A percentile compares a stretch with the other conserved stretches of the same genome.
phyloP scores from a whole-genome alignment of 129 eudicot species.

The Ambrosia trifida region DNA sequence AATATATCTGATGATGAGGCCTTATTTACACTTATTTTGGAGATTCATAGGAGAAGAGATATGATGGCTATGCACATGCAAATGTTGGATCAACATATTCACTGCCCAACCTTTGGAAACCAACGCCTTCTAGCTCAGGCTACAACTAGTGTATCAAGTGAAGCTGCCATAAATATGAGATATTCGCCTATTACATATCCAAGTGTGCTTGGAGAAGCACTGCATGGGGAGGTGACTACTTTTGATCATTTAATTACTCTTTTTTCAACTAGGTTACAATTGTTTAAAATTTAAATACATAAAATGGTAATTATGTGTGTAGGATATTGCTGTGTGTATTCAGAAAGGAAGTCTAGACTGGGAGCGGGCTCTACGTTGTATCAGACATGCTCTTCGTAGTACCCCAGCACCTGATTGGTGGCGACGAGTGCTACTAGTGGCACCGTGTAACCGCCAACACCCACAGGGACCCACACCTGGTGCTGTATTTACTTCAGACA shows the following conservation, averaged over 20 bases:
- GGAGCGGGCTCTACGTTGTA: constrained; percentile 91
- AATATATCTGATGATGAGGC: constrained; percentile 96
- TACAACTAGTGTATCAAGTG: constrained; percentile 62
- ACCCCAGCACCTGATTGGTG: constrained; percentile 99
- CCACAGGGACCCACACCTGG: constrained; percentile 77
- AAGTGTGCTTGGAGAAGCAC: constrained; percentile 96
- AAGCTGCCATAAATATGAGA: constrained; percentile 72
- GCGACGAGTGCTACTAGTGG: constrained; percentile 89
- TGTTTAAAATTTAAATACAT: neutral
- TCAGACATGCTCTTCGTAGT: constrained; percentile 86
- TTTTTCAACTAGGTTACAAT: constrained; percentile 1
- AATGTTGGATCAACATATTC: constrained; percentile 97
- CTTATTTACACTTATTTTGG: constrained; percentile 87
- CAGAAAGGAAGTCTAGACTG: constrained; percentile 89
- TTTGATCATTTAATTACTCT: constrained; percentile 19
- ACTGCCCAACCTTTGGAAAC: constrained; percentile 93
- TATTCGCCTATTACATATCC: constrained; percentile 97
- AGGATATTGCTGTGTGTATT: constrained; percentile 90
- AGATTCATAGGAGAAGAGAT: constrained; percentile 90
- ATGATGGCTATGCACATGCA: constrained; percentile 99
- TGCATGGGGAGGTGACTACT: constrained; percentile 91
- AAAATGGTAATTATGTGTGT: constrained; percentile 21
- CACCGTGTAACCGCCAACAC: constrained; percentile 75
- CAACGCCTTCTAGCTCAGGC: constrained; percentile 80
- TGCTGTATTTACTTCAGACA: constrained; percentile 94